Percentiles rank a stretch among this genome's conserved stretches.
Evolutionary conservation across 2,329 filamentous ascomycete genomes (phyloP).

Genomic region (Penicillium carneum): DNA sequence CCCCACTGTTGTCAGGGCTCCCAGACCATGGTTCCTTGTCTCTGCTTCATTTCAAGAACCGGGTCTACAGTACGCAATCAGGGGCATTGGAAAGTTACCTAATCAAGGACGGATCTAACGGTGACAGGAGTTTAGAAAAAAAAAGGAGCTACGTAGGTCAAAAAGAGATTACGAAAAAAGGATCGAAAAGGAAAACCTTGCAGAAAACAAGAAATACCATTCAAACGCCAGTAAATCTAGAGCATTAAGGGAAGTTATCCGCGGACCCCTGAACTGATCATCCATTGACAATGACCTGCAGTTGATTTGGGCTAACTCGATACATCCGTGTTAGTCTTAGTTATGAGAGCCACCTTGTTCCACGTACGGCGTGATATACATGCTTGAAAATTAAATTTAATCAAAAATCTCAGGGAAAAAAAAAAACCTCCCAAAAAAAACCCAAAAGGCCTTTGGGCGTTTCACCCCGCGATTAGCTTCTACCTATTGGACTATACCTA

Average conservation of each 20-base stretch:
- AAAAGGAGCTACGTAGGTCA: slow-evolving; percentile 5
- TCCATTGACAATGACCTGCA: slow-evolving; percentile 34
- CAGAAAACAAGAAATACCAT: not conserved
- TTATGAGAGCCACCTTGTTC: slow-evolving; percentile 38
- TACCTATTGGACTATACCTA: slow-evolving; percentile 36
- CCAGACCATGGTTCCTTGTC: slow-evolving; percentile 39
- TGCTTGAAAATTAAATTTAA: slow-evolving; percentile 20
- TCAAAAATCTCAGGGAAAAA: slow-evolving; percentile 5
- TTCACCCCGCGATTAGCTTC: slow-evolving; percentile 50
- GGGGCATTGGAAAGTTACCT: slow-evolving; percentile 29
- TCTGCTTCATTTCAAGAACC: slow-evolving; percentile 37
- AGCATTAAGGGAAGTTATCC: slow-evolving; percentile 26
- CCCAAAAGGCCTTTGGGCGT: slow-evolving; percentile 38
- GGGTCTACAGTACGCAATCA: slow-evolving; percentile 40
- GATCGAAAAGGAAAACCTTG: not conserved
- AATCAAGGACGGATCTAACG: slow-evolving; percentile 13
- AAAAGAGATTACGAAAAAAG: not conserved
- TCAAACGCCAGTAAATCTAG: slow-evolving; percentile 2
- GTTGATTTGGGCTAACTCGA: slow-evolving; percentile 36
- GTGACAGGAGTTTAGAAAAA: not conserved
- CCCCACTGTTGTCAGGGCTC: slow-evolving; percentile 37
- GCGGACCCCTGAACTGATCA: slow-evolving; percentile 34
- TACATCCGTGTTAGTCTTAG: slow-evolving; percentile 38
- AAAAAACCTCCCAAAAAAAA: slow-evolving; percentile 16
- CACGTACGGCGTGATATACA: slow-evolving; percentile 34